These are phyloP conservation scores for Alternaria postmessia DNA, from an alignment of 2,329 filamentous ascomycete species.

Conservation along the genomic window DNA sequence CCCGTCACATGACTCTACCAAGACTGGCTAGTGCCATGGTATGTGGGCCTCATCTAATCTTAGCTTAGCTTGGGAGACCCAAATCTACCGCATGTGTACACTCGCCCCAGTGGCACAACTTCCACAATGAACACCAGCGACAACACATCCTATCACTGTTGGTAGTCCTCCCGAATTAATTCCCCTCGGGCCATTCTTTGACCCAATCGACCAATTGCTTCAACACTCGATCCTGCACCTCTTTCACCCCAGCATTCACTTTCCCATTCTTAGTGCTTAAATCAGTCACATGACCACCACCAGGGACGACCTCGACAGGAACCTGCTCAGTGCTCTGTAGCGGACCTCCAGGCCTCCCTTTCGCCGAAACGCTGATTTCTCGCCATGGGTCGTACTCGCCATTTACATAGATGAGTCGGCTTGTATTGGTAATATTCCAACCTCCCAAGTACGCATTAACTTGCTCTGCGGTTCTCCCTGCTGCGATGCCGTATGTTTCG, in stretches of 20 bases:
- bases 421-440: neutral
- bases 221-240: constrained; percentile 1
- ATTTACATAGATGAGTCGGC: neutral
- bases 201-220: neutral
- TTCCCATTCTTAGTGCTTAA: neutral
- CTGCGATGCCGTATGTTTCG: neutral
- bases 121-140: neutral
- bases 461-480: neutral
- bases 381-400: neutral
- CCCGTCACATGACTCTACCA: neutral
- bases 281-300: neutral
- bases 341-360: neutral
- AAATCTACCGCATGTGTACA: neutral
- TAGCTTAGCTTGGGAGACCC: neutral
- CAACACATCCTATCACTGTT: neutral
- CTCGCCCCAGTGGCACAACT: too few relatives aligned
- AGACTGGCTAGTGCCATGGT: neutral
- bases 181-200: neutral
- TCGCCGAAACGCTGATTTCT: neutral
- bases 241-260: neutral
- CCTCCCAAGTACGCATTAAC: neutral
- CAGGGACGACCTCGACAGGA: neutral
- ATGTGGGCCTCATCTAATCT: neutral
- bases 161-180: neutral
- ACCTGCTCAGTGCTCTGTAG: neutral